phyloP scores from a whole-genome alignment of 2,329 filamentous ascomycete species.

The Trichoderma afroharzianum region DNA sequence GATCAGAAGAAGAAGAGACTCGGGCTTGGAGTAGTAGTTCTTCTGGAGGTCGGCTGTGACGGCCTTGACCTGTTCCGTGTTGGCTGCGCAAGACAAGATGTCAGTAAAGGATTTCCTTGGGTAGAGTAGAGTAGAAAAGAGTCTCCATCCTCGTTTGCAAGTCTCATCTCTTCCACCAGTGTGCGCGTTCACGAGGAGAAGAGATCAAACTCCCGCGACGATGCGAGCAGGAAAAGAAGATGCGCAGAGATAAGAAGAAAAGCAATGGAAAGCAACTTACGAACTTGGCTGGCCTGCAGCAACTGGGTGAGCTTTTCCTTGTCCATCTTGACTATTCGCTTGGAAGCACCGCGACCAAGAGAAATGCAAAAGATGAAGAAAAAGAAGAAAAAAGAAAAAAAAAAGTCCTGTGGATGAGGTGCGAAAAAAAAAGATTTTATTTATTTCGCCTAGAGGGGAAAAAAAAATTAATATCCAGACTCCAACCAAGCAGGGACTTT shows the following conservation, averaged over 20 bases:
- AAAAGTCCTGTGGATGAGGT: conserved; percentile 8
- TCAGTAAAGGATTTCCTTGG: conserved; percentile 29
- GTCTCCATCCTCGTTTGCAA: neutral
- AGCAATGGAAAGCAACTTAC: conserved; percentile 51
- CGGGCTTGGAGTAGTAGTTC: conserved; percentile 83
- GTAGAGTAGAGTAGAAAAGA: neutral
- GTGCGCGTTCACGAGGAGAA: neutral
- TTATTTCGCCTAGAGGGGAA: conserved; percentile 18
- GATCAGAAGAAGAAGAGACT: conserved; percentile 79
- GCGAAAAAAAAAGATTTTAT: conserved; percentile 17
- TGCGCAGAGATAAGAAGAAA: conserved; percentile 6
- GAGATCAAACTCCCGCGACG: neutral
- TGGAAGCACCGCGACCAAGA: conserved; percentile 26
- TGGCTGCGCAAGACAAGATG: conserved; percentile 53
- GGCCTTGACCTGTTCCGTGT: conserved; percentile 84
- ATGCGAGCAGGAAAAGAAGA: conserved; percentile 4
- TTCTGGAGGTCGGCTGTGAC: conserved; percentile 89
- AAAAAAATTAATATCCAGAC: conserved; percentile 20
- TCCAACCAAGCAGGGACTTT: conserved; percentile 13
- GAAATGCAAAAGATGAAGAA: conserved; percentile 13
- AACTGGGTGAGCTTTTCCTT: conserved; percentile 77
- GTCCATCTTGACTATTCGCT: conserved; percentile 36
- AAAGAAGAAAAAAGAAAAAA: neutral
- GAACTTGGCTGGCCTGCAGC: conserved; percentile 82
- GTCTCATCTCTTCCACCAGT: neutral